These are phyloP conservation scores for Irpex sp. DNA, from an alignment of 1,284 basidiomycete species.

Conservation along the genomic window DNA sequence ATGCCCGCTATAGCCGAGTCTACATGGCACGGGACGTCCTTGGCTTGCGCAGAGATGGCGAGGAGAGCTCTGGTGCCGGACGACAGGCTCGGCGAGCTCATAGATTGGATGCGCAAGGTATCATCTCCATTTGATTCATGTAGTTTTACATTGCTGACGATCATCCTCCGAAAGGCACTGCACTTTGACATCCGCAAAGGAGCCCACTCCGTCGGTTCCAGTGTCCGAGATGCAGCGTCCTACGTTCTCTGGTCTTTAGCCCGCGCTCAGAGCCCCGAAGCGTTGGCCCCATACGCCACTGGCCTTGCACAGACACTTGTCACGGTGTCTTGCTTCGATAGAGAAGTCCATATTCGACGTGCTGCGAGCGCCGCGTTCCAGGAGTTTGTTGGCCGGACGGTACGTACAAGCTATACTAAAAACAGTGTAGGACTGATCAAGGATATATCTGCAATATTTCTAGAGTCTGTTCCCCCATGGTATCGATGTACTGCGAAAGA, in stretches of 20 bases:
- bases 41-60: constrained; percentile 90
- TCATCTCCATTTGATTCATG: too few relatives aligned
- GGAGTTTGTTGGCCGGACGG: constrained; percentile 92
- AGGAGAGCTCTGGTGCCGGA: constrained; percentile 69
- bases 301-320: constrained; percentile 69
- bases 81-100: constrained; percentile 53
- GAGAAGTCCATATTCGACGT: constrained; percentile 92
- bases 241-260: constrained; percentile 96
- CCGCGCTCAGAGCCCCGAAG: constrained; percentile 59
- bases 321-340: constrained; percentile 81
- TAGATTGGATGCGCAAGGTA: constrained; percentile 81
- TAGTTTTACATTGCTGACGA: constrained; percentile 6
- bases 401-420: constrained; percentile 30
- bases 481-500: constrained; percentile 86
- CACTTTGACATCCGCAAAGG: constrained; percentile 91
- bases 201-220: constrained; percentile 89
- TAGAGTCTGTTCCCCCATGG: constrained; percentile 89
- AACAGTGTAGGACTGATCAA: neutral
- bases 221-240: constrained; percentile 90
- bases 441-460: neutral
- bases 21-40: constrained; percentile 93
- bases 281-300: constrained; percentile 58
- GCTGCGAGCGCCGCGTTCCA: constrained; percentile 98
- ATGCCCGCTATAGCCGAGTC: constrained; percentile 74
- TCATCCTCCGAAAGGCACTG: constrained; percentile 54